Evolutionary conservation across 148 eudicot species (phyloP).

Genomic region (Vaccinium vitisidaea): DNA sequence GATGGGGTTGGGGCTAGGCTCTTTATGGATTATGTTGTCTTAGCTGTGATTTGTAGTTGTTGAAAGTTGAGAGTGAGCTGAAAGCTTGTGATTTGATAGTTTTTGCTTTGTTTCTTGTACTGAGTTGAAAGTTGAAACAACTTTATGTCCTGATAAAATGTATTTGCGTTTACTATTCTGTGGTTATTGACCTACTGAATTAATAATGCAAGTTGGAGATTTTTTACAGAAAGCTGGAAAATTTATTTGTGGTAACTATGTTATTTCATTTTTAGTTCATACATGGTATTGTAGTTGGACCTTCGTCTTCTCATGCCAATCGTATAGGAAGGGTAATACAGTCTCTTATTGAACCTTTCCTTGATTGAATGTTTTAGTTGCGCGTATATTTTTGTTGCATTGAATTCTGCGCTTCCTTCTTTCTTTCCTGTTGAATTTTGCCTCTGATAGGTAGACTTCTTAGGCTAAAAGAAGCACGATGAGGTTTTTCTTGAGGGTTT

Average conservation of each 20-base stretch:
- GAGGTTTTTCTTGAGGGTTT: neutral
- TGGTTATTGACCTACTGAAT: neutral
- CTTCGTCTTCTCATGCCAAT: neutral
- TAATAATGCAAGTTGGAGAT: neutral
- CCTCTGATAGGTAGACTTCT: neutral
- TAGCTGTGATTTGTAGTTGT: neutral
- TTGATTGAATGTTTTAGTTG: neutral
- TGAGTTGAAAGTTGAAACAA: neutral
- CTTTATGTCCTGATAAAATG: neutral
- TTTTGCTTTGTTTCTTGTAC: neutral
- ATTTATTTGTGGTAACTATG: neutral
- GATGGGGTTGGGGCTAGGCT: neutral
- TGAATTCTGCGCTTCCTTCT: slow-evolving; percentile 4
- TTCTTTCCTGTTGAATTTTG: neutral
- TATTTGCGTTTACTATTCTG: neutral
- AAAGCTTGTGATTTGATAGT: neutral
- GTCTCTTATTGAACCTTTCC: neutral
- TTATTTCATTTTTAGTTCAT: neutral
- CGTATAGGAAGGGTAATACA: neutral
- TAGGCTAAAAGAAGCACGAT: neutral
- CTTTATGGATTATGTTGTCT: neutral
- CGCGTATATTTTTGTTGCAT: neutral
- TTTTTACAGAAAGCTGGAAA: neutral
- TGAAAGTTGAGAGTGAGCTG: neutral
- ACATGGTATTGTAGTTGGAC: neutral